Base-by-base conservation (phyloP, 2,329 filamentous ascomycete species). In the Arthrinium puccinioides region DNA sequence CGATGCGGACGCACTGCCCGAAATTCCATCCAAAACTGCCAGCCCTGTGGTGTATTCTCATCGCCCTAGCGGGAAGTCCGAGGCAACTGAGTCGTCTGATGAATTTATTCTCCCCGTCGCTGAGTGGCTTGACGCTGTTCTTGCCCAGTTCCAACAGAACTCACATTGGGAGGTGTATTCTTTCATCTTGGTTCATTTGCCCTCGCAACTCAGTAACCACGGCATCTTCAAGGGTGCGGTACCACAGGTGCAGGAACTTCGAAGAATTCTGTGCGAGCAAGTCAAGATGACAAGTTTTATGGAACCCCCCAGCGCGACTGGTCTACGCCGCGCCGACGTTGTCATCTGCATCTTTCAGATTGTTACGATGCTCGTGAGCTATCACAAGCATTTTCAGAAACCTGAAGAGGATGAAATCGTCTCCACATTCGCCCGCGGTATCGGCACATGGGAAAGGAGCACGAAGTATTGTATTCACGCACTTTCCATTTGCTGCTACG, bases 391-490 rank as follows among this genome's bases (percentile, higher is more conserved):
- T 48, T 94, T 94, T 55, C 73, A 79, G 37, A 89, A 89, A 53
- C 74, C 76, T 21, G 88, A 97, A 50, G 83, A 94, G 56, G 89
- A 96, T 51, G 87, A 94, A 27, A 80, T 95, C 24, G 87, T 95
- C 19, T 81, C 82, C 46, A 79, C 86, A 0, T 96, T 98, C 54
- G 79, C 94, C 47, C 75, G 84, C 39, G 90, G 90, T 2, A 86
- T 97, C 41, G 79, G 82, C 9, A 79, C 80, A 2, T 88, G 83
- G 75, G 88, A 95, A 51, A 77, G 84, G 45, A 94, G 87, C 38
- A 87, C 88, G 15, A 92, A 89, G 53, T 85, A 81, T 44, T 98
- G 92, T 60, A 95, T 98, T 37, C 90, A 98, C 57, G 90, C 90
- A 1, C 68, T 98, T 15, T 89, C 88, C 0, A 84, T 98, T 42